phyloP scores from a whole-genome alignment of 352 stramenopile genomes.

The Globisporangium polare region DNA sequence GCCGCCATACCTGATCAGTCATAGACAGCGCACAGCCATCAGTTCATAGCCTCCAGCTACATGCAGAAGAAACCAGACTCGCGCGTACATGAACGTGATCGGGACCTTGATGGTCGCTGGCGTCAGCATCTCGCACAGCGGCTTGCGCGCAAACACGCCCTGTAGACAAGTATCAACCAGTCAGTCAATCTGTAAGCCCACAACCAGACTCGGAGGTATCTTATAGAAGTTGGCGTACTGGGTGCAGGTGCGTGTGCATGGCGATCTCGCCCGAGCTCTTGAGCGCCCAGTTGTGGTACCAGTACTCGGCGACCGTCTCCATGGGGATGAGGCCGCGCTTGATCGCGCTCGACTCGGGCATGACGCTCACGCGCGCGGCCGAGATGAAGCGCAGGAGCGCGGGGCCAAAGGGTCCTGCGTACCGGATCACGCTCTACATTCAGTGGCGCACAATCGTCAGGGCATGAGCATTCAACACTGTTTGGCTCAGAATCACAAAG shows the following conservation, averaged over 20 bases:
- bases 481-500: background rate
- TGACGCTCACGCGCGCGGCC: constrained; percentile 36
- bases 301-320: constrained; percentile 45
- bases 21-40: background rate
- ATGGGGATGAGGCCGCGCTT: constrained; percentile 37
- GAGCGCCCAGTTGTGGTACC: constrained; percentile 77
- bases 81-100: constrained; percentile 57
- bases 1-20: constrained; percentile 33
- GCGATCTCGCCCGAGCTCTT: constrained; percentile 59
- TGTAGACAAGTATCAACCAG: constrained; percentile 8
- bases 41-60: too few relatives aligned
- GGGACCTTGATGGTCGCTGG: constrained; percentile 46
- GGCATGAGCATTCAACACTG: background rate
- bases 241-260: constrained; percentile 65
- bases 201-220: background rate
- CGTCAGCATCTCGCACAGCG: constrained; percentile 54
- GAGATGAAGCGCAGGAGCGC: constrained; percentile 45
- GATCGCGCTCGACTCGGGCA: constrained; percentile 62
- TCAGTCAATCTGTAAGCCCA: background rate
- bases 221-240: constrained; percentile 21
- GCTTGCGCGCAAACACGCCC: constrained; percentile 51
- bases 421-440: constrained; percentile 41
- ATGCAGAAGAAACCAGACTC: background rate
- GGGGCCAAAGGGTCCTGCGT: constrained; percentile 48
- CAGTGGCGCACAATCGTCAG: too few relatives aligned